Conservation (phyloP, 176 grass and related monocot genomes). For the Luzula sylvatica region DNA sequence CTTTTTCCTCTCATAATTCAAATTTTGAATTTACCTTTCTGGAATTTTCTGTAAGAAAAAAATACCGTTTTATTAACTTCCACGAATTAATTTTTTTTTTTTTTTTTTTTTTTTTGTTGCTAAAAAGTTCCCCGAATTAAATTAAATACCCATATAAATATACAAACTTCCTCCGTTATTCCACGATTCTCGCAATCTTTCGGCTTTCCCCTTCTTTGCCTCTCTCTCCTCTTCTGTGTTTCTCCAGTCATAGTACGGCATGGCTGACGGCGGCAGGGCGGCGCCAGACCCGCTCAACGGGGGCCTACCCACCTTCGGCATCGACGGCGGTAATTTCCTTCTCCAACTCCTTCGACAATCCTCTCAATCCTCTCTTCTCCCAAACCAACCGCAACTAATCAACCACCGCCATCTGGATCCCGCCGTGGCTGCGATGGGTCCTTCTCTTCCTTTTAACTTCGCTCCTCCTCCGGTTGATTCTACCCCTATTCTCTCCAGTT, state of each 20-base stretch:
- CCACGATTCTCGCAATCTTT: no score
- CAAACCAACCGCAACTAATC: background rate
- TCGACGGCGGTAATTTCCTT: slow-evolving; percentile 14
- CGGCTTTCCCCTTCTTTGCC: background rate
- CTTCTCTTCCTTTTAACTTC: slow-evolving; percentile 3
- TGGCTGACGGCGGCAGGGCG: slow-evolving; percentile 17
- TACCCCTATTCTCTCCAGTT: slow-evolving; percentile 12
- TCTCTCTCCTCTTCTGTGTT: background rate
- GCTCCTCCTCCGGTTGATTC: slow-evolving; percentile 10
- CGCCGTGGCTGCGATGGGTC: slow-evolving; percentile 11
- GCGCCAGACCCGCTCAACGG: slow-evolving; percentile 1
- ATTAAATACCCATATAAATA: no score
- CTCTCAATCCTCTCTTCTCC: slow-evolving; percentile 1
- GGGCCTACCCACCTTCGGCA: background rate
- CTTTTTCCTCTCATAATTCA: no score
- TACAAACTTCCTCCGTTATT: no score
- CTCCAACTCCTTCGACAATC: slow-evolving; percentile 8
- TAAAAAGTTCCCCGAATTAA: no score
- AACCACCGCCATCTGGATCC: slow-evolving; percentile 12
- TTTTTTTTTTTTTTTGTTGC: no score
- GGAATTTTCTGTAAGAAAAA: no score
- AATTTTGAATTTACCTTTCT: no score
- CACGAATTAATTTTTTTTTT: no score
- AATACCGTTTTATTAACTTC: no score
- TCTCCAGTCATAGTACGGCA: background rate